phyloP scores from a whole-genome alignment of 1,139 yeast genomes.

The Sugiyamaella pinicola region DNA sequence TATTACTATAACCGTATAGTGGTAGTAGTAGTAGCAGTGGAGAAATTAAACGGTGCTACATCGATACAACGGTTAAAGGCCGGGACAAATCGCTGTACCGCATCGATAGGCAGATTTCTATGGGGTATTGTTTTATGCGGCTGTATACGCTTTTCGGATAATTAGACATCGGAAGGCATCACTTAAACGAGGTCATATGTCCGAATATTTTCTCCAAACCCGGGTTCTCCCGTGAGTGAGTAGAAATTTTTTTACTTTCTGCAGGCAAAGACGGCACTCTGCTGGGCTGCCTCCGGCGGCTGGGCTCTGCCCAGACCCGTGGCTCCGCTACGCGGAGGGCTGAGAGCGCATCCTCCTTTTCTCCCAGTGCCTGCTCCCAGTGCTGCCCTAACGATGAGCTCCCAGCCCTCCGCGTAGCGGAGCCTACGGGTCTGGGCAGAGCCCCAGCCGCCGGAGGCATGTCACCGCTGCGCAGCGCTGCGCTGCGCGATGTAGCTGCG shows the following conservation, averaged over 20 bases:
- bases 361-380: too few species aligned
- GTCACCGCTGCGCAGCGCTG: too few species aligned
- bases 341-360: too few species aligned
- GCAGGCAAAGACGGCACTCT: not conserved
- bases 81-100: too few species aligned
- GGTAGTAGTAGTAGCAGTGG: too few species aligned
- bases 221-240: conserved; percentile 4
- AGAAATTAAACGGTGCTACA: conserved; percentile 1
- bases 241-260: not conserved
- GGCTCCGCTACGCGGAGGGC: not conserved
- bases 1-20: conserved; percentile 12
- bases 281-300: conserved; percentile 6
- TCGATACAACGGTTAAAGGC: not conserved
- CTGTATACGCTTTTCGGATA: not conserved
- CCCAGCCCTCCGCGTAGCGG: too few species aligned
- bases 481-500: too few species aligned
- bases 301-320: not conserved
- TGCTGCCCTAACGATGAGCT: too few species aligned
- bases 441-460: too few species aligned
- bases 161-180: not conserved
- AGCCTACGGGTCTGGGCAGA: too few species aligned
- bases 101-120: not conserved
- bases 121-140: conserved; percentile 1
- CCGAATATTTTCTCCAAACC: not conserved
- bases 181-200: not conserved